Evolutionary conservation across 2,329 filamentous ascomycete species (phyloP).

Genomic region (Fusarium pseudoanthophilum): DNA sequence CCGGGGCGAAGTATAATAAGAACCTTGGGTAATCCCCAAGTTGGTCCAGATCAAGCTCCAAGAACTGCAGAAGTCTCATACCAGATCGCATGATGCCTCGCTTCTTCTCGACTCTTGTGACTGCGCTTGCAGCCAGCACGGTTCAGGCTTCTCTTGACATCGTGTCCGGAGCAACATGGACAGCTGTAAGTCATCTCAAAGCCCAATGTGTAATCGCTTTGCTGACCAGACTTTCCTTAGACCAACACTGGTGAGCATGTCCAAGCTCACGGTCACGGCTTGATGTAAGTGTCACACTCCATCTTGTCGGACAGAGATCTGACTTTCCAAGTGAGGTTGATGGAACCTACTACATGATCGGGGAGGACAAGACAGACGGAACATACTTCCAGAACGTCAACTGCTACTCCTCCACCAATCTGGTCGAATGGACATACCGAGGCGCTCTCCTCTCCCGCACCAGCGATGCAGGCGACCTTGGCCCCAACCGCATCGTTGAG

Average conservation of each 20-base stretch:
- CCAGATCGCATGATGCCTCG: not conserved
- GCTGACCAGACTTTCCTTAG: slow-evolving; percentile 17
- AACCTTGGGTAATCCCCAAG: no score
- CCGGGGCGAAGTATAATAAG: not conserved
- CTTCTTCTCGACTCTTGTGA: slow-evolving; percentile 3
- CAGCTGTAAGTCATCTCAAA: slow-evolving; percentile 47
- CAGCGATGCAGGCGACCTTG: slow-evolving; percentile 61
- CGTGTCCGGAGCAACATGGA: slow-evolving; percentile 60
- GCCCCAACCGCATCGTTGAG: slow-evolving; percentile 71
- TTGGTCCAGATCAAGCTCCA: not conserved
- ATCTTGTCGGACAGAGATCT: fast-evolving
- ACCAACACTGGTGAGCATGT: slow-evolving; percentile 64
- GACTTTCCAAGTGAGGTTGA: slow-evolving; percentile 50
- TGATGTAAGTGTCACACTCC: slow-evolving; percentile 56
- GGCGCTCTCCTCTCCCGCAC: slow-evolving; percentile 67
- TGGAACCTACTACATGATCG: slow-evolving; percentile 72
- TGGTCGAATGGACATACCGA: slow-evolving; percentile 72
- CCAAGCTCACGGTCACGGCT: slow-evolving; percentile 73
- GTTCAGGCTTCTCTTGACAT: slow-evolving; percentile 46
- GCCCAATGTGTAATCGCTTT: fast-evolving
- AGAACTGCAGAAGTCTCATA: not conserved
- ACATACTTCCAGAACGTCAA: slow-evolving; percentile 71
- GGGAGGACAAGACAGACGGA: slow-evolving; percentile 75
- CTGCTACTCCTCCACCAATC: slow-evolving; percentile 71
- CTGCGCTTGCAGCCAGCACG: slow-evolving; percentile 7